These are phyloP conservation scores for Russula abietina DNA, from an alignment of 768 basidiomycete species.

Conservation along the genomic window DNA sequence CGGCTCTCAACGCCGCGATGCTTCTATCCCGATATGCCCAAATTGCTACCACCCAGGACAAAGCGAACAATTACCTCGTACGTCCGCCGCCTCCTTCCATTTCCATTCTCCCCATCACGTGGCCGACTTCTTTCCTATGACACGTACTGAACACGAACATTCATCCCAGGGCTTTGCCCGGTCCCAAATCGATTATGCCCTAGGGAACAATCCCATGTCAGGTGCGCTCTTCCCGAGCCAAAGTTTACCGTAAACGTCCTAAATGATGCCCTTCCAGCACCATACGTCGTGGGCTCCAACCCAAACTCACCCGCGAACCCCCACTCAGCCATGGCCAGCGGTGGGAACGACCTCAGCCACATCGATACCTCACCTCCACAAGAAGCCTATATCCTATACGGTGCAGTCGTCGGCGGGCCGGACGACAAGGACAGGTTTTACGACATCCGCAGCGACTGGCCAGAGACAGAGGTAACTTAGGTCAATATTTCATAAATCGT, in stretches of 20 bases:
- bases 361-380: conserved; percentile 68
- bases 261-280: conserved; percentile 37
- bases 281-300: conserved; percentile 84
- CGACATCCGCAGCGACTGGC: conserved; percentile 87
- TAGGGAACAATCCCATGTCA: conserved; percentile 89
- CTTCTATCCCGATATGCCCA: conserved; percentile 70
- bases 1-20: conserved; percentile 84
- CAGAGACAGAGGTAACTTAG: conserved; percentile 64
- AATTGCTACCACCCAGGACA: conserved; percentile 56
- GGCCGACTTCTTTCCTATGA: too few relatives aligned
- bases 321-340: conserved; percentile 84
- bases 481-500: too few relatives aligned
- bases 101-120: neutral
- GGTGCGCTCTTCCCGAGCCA: conserved; percentile 37
- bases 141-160: too few relatives aligned
- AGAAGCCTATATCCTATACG: conserved; percentile 77
- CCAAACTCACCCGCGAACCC: conserved; percentile 90
- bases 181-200: conserved; percentile 69
- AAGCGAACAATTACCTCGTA: conserved; percentile 57
- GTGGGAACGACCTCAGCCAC: conserved; percentile 60
- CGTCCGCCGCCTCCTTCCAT: conserved; percentile 16
- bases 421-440: conserved; percentile 68
- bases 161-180: conserved; percentile 58
- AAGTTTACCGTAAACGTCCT: neutral
- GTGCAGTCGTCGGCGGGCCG: conserved; percentile 86